Base-by-base conservation (phyloP, 2,329 filamentous ascomycete species). In the Canariomyces notabilis region DNA sequence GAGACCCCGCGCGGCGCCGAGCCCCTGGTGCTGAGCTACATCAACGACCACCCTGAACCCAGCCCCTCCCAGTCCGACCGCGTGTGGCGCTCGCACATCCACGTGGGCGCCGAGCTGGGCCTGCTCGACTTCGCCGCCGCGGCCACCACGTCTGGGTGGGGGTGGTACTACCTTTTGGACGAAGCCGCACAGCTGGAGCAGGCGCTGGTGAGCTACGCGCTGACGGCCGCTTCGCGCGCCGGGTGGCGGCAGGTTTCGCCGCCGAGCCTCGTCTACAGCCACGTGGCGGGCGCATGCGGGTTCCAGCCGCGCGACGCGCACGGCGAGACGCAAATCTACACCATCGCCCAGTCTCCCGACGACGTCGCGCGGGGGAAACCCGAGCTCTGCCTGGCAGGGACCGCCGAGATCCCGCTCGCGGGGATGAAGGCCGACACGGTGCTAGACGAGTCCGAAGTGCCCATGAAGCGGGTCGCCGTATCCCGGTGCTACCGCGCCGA, bases 401-500 rank as follows among this genome's bases (percentile, higher is more conserved):
- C 93, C 0, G 89, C 93, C 1, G 93, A 98, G 70, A 97, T 98
- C 50, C 88, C 93, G 0, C 79, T 98, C 2, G 93, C 93, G 0
- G 90, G 83, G 8, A 91, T 96, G 80, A 85, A 89, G 62, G 89
- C 90, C 12, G 82, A 85, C 55, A 74, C 78, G 5, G 80, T 79
- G 1, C 67, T 97, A 4, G 76, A 82, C 34, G 74, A 78, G 16
- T 63, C 69, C 1, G 73, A 85, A 2, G 72, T 96, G 0, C 93
- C 93, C 0, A 57, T 88, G 32, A 91, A 89, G 64, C 74, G 83
- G 15, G 88, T 94, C 3, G 93, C 87, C 14, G 82, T 87, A 1
- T 95, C 88, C 46, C 78, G 93, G n/a, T 95, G 90, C 72, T 98
- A 94, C 68, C 85, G 93, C 42, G 93, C 93, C 36, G 93, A 98